These are phyloP conservation scores for Pseudogymnoascus sp. DNA, from an alignment of 2,329 filamentous ascomycete genomes.

Conservation along the genomic window DNA sequence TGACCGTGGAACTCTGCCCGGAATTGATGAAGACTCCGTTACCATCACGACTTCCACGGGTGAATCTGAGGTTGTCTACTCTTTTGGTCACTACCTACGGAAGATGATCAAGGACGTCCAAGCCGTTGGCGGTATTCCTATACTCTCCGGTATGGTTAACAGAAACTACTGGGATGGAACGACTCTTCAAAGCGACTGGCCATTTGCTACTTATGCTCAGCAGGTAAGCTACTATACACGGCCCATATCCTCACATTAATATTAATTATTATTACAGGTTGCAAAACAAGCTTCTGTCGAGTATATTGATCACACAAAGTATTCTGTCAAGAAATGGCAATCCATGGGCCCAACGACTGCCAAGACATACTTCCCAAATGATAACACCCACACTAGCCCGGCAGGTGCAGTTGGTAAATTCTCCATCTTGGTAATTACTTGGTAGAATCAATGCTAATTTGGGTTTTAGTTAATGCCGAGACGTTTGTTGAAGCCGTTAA, in stretches of 20 bases:
- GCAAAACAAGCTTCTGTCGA: slow-evolving; percentile 19
- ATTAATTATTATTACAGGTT: slow-evolving; percentile 13
- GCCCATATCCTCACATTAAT: background rate
- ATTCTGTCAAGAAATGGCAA: slow-evolving; percentile 24
- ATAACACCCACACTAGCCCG: slow-evolving; percentile 28
- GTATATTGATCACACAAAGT: slow-evolving; percentile 28
- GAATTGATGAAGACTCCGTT: slow-evolving; percentile 22
- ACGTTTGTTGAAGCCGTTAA: slow-evolving; percentile 22
- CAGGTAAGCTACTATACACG: background rate
- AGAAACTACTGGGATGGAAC: slow-evolving; percentile 20
- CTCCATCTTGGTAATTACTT: background rate
- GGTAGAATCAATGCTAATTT: background rate
- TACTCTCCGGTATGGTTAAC: slow-evolving; percentile 27
- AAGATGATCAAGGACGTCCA: slow-evolving; percentile 27
- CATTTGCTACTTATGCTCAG: slow-evolving; percentile 24
- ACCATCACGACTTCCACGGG: slow-evolving; percentile 21
- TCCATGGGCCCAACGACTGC: slow-evolving; percentile 20
- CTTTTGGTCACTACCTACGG: slow-evolving; percentile 27
- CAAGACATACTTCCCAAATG: slow-evolving; percentile 26
- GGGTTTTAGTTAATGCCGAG: background rate
- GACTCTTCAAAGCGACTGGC: slow-evolving; percentile 20
- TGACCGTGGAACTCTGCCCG: slow-evolving; percentile 24
- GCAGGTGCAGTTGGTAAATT: slow-evolving; percentile 18
- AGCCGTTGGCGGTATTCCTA: slow-evolving; percentile 19
- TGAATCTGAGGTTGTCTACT: slow-evolving; percentile 21